These are phyloP conservation scores for Penicillium sp. DNA, from an alignment of 2,329 filamentous ascomycete species.

Conservation along the genomic window DNA sequence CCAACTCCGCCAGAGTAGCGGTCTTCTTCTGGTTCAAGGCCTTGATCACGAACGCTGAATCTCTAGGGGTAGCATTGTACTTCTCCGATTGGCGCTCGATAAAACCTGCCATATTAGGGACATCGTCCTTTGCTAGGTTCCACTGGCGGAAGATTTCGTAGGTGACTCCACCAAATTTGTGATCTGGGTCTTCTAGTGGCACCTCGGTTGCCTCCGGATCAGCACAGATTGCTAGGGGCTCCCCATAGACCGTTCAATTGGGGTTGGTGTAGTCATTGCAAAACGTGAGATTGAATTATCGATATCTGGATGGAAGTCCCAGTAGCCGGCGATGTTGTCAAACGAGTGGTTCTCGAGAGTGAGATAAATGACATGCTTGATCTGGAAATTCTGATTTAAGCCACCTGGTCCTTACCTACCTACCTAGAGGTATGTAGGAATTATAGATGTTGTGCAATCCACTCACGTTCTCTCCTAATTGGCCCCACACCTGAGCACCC, in stretches of 20 bases:
- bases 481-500: conserved; percentile 16
- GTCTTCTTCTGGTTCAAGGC: conserved; percentile 38
- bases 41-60: conserved; percentile 39
- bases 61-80: conserved; percentile 35
- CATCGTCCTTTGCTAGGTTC: conserved; percentile 34
- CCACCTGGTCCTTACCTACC: background rate
- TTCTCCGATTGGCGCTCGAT: conserved; percentile 40
- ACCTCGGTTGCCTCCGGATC: conserved; percentile 37
- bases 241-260: conserved; percentile 39
- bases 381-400: conserved; percentile 16
- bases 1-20: conserved; percentile 34
- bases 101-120: conserved; percentile 40
- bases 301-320: conserved; percentile 37
- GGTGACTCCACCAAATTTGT: conserved; percentile 31
- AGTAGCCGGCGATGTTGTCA: conserved; percentile 42
- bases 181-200: conserved; percentile 36
- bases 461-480: conserved; percentile 26
- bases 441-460: background rate
- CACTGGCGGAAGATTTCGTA: conserved; percentile 42
- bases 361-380: conserved; percentile 38
- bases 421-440: no score
- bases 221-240: conserved; percentile 37
- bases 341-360: conserved; percentile 43
- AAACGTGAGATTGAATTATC: conserved; percentile 35
- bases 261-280: conserved; percentile 42